Evolutionary conservation across 345 rosid genomes (phyloP), one percentile per base, ranked within the genome.

Genomic region (Jatropha curcas): DNA sequence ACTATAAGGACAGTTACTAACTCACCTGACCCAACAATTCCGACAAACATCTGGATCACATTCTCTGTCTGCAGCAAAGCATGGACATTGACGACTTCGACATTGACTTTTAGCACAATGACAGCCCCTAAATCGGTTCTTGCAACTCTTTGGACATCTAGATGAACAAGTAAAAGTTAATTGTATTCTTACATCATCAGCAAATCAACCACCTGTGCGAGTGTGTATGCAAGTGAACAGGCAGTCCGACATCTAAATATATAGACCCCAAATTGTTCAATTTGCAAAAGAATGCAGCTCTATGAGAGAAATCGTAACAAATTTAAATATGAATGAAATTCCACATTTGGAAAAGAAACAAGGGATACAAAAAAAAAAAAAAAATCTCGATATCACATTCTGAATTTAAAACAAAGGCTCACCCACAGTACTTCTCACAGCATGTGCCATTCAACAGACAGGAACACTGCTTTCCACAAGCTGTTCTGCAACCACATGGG

Each of bases 351-450:
- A 67, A 60, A 52, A 33, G 41, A 68, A 37, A 27, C 25, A 6
- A 48, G 35, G 16, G 41, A 57, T 8, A 24, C n/a, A 37, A 43
- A 20, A 28, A 71, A 57, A 25, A 24, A 20, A 37, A 43, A 20
- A 28, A 71, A 57, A 25, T 55, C 60, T 34, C 27, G 5, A 63
- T 45, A 61, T 50, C 17, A 27, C 3, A 37, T 61, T 59, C 48
- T 30, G n/a, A 16, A 7, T 51, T 19, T 43, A 31, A 63, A 37
- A 33, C 35, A 61, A 56, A 65, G 61, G 35, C 96, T 88, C 84
- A 96, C 99, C 98, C 97, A 81, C 99, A 96, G 70, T 96, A 96
- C 86, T 96, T 96, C 84, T 96, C 99, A 70, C 99, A 96, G 89
- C 99, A 96, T 33, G 99, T 96, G 73, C 99, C 98, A 65, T 90